These are phyloP conservation scores for Catharanthus roseus DNA, from an alignment of 257 asterid species.

Conservation along the genomic window DNA sequence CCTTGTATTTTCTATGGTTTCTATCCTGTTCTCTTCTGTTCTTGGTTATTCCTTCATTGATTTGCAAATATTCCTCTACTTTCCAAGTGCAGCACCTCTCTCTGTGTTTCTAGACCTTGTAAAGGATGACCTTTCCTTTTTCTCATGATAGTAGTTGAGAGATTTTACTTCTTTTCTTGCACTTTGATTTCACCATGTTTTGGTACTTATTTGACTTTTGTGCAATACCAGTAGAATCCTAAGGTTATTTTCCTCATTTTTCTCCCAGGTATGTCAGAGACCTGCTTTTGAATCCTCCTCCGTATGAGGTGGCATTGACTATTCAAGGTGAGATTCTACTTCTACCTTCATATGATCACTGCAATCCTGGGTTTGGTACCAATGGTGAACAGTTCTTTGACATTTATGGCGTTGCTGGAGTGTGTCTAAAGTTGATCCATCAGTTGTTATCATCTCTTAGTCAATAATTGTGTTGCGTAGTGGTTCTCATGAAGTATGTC, in stretches of 20 bases:
- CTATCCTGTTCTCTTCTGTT: background rate
- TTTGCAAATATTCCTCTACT: background rate
- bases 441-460: background rate
- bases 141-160: background rate
- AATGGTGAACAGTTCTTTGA: background rate
- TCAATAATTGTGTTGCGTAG: background rate
- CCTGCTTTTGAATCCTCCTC: conserved; percentile 94
- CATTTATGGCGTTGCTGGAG: background rate
- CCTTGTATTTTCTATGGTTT: background rate
- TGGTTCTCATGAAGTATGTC: background rate
- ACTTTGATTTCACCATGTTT: background rate
- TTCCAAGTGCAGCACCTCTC: background rate
- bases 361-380: background rate
- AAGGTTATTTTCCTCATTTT: conserved; percentile 7
- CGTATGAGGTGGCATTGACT: conserved; percentile 70
- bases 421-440: background rate
- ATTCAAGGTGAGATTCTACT: conserved; percentile 53
- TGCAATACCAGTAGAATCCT: background rate
- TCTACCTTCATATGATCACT: background rate
- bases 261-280: conserved; percentile 73
- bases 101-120: background rate
- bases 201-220: background rate
- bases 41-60: background rate
- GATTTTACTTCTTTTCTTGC: background rate
- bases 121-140: background rate